Base-by-base conservation (phyloP, 225 moss, liverwort and hornwort genomes). In the Neckera pumila region DNA sequence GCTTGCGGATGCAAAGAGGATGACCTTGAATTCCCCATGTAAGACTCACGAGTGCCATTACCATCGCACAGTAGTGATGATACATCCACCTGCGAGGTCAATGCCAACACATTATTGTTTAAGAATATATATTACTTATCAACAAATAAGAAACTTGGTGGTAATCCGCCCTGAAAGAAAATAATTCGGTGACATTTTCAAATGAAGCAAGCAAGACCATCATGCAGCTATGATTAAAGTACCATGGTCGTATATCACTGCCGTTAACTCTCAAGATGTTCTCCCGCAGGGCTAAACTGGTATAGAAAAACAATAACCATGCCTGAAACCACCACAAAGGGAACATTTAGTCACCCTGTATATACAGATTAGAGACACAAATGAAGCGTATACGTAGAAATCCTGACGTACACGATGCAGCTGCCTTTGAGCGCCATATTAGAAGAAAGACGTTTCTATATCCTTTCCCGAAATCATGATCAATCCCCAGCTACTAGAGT, bases 201-300 rank as follows among this genome's bases (percentile, higher is more conserved):
- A 80, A 71, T 17, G 19, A 34, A 80, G 59, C 59, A 57, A 58
- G 58, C 43, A 28, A 60, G 71, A 72, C 27, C 40, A 58, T 65
- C 36, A 57, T 58, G 80, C 43, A 60, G 36, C 12, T 23, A 70
- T 11, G 47, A 36, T 42, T 47, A 1, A 47, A 76, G 77, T 93
- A 97, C 99, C 99, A 99, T 67, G 99, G 99, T 64, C 97, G 93
- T 88, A 99, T 99, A 83, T 99, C 97, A 78, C 99, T 99, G 90
- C 99, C 99, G 89, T 99, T 97, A 26, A 96, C 95, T 94, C 97
- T 97, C 93, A 99, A 93, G 86, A 99, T 99, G 91, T 97, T 99
- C 91, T 99, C 99, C 69, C 99, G 94, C 76, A 99, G 90, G 27
- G 99, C 99, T 91, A 99, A 94, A 92, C 99, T 96, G 66, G 96